Conservation (phyloP, 495 filamentous ascomycete species). For the Neurospora tetrasperma region DNA sequence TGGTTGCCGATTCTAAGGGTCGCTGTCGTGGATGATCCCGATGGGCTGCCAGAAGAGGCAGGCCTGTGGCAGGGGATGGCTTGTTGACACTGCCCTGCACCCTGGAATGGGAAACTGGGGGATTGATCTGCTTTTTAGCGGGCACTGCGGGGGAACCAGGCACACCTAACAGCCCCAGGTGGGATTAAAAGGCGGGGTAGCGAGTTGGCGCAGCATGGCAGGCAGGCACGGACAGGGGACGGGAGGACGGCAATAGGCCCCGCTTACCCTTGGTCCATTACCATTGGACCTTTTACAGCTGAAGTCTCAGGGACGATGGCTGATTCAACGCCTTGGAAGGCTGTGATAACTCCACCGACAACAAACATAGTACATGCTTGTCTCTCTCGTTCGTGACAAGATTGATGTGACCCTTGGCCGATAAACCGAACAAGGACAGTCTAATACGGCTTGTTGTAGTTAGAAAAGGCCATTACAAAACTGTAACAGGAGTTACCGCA, state of each 20-base stretch:
- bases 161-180: not conserved
- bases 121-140: not conserved
- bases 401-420: too few species aligned
- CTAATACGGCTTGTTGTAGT: too few species aligned
- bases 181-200: not conserved
- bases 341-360: not conserved
- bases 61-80: not conserved
- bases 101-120: not conserved
- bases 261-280: not conserved
- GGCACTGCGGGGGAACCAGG: not conserved
- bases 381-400: not conserved
- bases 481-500: too few species aligned
- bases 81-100: not conserved
- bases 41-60: not conserved
- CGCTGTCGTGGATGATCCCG: not conserved
- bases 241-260: not conserved
- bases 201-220: not conserved
- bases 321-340: not conserved
- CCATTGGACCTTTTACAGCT: not conserved
- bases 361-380: not conserved
- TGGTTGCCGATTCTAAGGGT: not conserved
- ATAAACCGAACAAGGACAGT: too few species aligned
- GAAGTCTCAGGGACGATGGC: not conserved
- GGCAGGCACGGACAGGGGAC: not conserved
- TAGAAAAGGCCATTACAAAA: too few species aligned